A percentile compares a stretch with the other conserved stretches of the same genome.
Evolutionary conservation across 2,329 filamentous ascomycete genomes (phyloP).

Genomic region (Claviceps paspali): DNA sequence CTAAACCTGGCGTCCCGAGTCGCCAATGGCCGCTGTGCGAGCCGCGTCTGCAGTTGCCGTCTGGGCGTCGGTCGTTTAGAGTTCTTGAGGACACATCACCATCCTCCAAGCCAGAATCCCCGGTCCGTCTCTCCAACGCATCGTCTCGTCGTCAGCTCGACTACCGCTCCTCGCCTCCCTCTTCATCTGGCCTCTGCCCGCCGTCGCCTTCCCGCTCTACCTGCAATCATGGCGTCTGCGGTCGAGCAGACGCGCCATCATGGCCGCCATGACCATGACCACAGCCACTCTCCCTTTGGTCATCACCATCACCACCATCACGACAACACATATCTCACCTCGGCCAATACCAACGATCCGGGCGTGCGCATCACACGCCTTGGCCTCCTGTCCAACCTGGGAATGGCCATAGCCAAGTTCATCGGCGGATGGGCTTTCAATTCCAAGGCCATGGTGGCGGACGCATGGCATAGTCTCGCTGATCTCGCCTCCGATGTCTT

Average conservation of each 20-base stretch:
- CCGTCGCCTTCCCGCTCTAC: slow-evolving; percentile 10
- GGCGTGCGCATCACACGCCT: slow-evolving; percentile 48
- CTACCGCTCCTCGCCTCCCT: slow-evolving; percentile 5
- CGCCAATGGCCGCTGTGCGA: too few species aligned
- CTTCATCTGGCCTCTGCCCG: slow-evolving; percentile 10
- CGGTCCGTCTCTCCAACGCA: slow-evolving; percentile 2
- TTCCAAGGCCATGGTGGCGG: slow-evolving; percentile 81
- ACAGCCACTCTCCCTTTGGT: slow-evolving; percentile 29
- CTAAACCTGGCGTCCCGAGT: slow-evolving; percentile 10
- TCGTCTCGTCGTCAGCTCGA: slow-evolving; percentile 1
- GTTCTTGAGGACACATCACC: slow-evolving; percentile 7
- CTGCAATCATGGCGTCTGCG: slow-evolving; percentile 15
- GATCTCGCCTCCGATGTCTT: slow-evolving; percentile 91
- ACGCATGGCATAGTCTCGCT: slow-evolving; percentile 89
- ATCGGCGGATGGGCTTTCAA: slow-evolving; percentile 88
- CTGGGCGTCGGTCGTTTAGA: slow-evolving; percentile 1
- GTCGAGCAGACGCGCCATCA: slow-evolving; percentile 19
- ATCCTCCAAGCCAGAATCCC: background rate
- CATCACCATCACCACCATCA: slow-evolving; percentile 73
- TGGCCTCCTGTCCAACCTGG: slow-evolving; percentile 62
- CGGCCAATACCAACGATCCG: slow-evolving; percentile 59
- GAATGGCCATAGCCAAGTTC: slow-evolving; percentile 89
- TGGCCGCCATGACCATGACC: slow-evolving; percentile 19
- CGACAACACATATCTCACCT: slow-evolving; percentile 89
- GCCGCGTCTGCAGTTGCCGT: background rate